Base-by-base conservation (phyloP, 1,284 basidiomycete species). In the Cerrena zonata region DNA sequence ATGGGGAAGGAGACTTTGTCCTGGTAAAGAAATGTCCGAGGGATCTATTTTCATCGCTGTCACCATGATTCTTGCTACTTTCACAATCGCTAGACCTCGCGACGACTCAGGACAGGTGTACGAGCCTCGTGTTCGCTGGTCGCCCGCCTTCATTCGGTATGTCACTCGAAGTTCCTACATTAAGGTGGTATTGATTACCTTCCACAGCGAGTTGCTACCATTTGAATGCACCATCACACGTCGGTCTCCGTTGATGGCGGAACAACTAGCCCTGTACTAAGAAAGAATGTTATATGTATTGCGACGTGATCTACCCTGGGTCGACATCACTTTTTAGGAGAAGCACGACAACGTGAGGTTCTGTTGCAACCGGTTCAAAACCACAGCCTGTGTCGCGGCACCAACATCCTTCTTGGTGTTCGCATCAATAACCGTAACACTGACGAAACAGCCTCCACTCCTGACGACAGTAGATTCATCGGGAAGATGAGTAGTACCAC, bases 371-470 rank as follows among this genome's bases (percentile, higher is more conserved):
- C 68, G 66, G 23, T 66, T 60, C 57, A 72, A 57, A 2, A 78
- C 73, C 13, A 61, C 57, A 39, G 49, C 64, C 60, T 79, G 77
- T n/a, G 65, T 65, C n/a, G 59, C 58, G 24, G 75, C 68, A 54
- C 65, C 60, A 24, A 71, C 75, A 62, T 80, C 76, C 30, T 53
- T 54, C 66, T 77, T 75, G 12, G 61, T 74, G n/a, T 56, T 62
- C n/a, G 72, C 71, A 54, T 70, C 64, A 50, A 77, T 68, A 15
- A 78, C 75, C 40, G 73, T 74, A 27, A 80, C 72, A 51, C 70
- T 75, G 5, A 65, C 72, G 57, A 71, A 71, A 56, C 77, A 79
- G 53, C 62, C 63, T n/a, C 70, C 71, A 22, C 57, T 50, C 1
- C 45, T 58, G 26, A 36, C 53, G 10, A 75, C 64, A n/a, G 59